Percentiles rank a stretch among this genome's conserved stretches.
Evolutionary conservation across 768 basidiomycete species (phyloP).

Genomic region (Podaxis sp.): DNA sequence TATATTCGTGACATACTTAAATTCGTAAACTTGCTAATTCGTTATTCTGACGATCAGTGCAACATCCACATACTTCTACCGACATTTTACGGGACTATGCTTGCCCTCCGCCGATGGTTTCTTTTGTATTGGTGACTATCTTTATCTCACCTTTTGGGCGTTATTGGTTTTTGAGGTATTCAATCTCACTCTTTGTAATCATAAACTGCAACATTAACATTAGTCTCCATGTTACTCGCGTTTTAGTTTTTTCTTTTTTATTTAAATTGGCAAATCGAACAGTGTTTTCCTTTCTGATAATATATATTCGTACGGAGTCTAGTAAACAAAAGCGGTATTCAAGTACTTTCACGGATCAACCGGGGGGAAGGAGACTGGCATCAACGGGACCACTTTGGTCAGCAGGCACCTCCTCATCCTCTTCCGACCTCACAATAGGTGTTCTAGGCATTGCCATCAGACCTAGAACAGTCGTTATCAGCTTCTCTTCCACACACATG

Average conservation of each 20-base stretch:
- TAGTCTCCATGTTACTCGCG: background rate
- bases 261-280: background rate
- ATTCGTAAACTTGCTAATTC: constrained; percentile 3
- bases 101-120: background rate
- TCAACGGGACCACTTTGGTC: constrained; percentile 70
- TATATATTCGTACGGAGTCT: background rate
- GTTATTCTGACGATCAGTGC: background rate
- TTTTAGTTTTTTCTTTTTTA: background rate
- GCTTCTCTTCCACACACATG: background rate
- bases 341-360: constrained; percentile 39
- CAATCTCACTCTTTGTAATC: constrained; percentile 1
- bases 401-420: constrained; percentile 47
- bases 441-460: constrained; percentile 99
- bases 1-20: background rate
- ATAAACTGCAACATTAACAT: background rate
- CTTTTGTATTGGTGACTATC: constrained; percentile 4
- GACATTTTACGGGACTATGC: background rate
- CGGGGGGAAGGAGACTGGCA: constrained; percentile 90
- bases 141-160: constrained; percentile 9
- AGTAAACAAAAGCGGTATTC: background rate
- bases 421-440: constrained; percentile 63
- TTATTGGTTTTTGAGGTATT: constrained; percentile 4
- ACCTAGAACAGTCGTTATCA: constrained; percentile 43
- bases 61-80: background rate
- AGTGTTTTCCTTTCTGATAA: background rate